Percentiles rank a stretch among this genome's conserved stretches.
These are phyloP conservation scores for Parathielavia appendiculata DNA, from an alignment of 495 filamentous ascomycete genomes.

Conservation along the genomic window DNA sequence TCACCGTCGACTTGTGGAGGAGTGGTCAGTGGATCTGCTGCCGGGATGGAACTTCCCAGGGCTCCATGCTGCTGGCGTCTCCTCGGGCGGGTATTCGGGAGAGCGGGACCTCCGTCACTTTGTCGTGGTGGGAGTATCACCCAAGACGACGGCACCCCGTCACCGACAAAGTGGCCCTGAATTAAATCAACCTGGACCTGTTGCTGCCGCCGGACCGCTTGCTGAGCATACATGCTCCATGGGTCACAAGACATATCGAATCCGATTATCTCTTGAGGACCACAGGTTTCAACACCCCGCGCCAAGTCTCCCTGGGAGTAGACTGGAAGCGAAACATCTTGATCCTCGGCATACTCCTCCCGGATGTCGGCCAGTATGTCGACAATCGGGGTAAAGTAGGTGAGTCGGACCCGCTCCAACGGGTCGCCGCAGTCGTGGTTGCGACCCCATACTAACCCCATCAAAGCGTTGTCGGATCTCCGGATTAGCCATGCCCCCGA, in stretches of 20 bases:
- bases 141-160: not conserved
- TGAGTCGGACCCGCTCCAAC: conserved; percentile 6
- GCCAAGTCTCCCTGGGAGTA: not conserved
- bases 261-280: not conserved
- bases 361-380: conserved; percentile 15
- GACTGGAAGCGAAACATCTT: conserved; percentile 1
- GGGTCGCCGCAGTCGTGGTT: conserved; percentile 15
- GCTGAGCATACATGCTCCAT: not conserved
- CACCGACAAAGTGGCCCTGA: not conserved
- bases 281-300: not conserved
- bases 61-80: too few relatives aligned
- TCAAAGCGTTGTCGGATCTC: conserved; percentile 14
- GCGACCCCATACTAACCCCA: conserved; percentile 21
- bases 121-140: not conserved
- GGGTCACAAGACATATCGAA: conserved; percentile 5
- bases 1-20: not conserved
- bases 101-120: not conserved
- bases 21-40: not conserved
- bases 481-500: conserved; percentile 24
- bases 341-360: not conserved
- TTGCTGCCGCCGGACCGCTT: not conserved
- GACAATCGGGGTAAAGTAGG: conserved; percentile 21
- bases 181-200: not conserved
- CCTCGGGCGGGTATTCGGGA: not conserved
- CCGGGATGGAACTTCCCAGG: not conserved